Conservation (phyloP, 2,329 filamentous ascomycete genomes). For the Diaporthe citrichinensis region DNA sequence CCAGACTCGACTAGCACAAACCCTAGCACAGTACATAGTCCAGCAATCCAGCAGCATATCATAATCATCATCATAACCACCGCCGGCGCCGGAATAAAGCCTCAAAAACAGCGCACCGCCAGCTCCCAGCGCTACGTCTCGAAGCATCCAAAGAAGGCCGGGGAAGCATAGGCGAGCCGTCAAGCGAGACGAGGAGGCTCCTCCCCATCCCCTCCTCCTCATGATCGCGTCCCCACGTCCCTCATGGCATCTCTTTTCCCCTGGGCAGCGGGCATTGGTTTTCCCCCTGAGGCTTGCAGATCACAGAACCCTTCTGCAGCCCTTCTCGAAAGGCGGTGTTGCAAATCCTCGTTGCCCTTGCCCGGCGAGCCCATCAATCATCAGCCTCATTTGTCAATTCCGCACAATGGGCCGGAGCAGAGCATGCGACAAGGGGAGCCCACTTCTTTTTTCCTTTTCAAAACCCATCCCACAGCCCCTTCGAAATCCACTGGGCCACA, state of each 20-base stretch:
- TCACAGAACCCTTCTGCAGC: constrained; percentile 25
- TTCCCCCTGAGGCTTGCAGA: constrained; percentile 28
- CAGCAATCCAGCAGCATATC: not conserved
- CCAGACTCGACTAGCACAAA: constrained; percentile 5
- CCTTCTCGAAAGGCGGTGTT: constrained; percentile 40
- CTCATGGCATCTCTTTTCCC: not conserved
- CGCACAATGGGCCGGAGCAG: not conserved
- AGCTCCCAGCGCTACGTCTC: constrained; percentile 12
- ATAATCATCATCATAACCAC: not conserved
- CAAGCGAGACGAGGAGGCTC: constrained; percentile 26
- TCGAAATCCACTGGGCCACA: constrained; percentile 8
- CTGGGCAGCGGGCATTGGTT: not conserved
- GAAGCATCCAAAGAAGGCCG: constrained; percentile 15
- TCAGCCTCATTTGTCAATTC: constrained; percentile 36
- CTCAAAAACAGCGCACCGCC: constrained; percentile 16
- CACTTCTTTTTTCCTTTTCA: constrained; percentile 23
- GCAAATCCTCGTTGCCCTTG: constrained; percentile 22
- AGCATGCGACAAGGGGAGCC: not conserved
- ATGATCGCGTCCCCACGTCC: constrained; percentile 6
- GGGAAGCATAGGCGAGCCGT: constrained; percentile 25
- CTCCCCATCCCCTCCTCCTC: constrained; percentile 16
- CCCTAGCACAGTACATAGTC: constrained; percentile 1
- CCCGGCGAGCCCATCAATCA: constrained; percentile 29
- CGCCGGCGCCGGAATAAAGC: constrained; percentile 11
- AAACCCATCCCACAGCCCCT: constrained; percentile 27